Evolutionary conservation across 2,329 filamentous ascomycete species (phyloP), one percentile per base, ranked within the genome.

Genomic region (Fusarium denticulatum): DNA sequence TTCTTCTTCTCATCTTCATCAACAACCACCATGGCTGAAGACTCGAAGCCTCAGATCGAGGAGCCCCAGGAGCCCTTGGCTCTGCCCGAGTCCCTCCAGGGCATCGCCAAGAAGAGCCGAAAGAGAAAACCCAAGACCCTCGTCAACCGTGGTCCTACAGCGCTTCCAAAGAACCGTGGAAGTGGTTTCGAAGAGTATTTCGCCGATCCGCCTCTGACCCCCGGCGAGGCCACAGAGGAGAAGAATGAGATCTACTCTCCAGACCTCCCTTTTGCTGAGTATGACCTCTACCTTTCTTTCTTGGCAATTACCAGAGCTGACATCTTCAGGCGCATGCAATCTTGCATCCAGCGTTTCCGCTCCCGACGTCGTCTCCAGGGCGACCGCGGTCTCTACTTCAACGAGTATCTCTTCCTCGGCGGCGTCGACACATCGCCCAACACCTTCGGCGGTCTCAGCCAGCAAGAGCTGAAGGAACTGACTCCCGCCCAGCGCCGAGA

Each of bases 181-280:
- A 92, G 89, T 11, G 93, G 93, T 0, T 95, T 95, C 66, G 93
- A 95, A 88, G 92, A 95, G 70, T 94, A 90, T 80, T 96, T 90
- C 79, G 91, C 93, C 18, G 96, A 98, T 80, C 87, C 91, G 2
- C 95, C 95, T 0, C 83, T 97, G 69, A 95, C 92, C 0, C 90
- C 92, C 1, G 86, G 86, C 0, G 91, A 97, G 78, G 87, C 89
- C 55, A 82, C 87, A 7, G 87, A 92, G 57, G 93, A 97, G 78
- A 83, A 78, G 45, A 78, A 87, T 26, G 85, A 88, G 18, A 83
- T 96, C 30, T 99, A 97, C 79, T 81, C 89, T 72, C 80, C 88
- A 14, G 78, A 83, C 8, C 81, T 87, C 14, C 81, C 88, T 3
- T 91, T 93, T 72, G 79, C 86, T 40, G 86, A 90, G 91, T 92